Base-by-base conservation (phyloP, 2,329 filamentous ascomycete genomes). In the Rosellinia necatrix region DNA sequence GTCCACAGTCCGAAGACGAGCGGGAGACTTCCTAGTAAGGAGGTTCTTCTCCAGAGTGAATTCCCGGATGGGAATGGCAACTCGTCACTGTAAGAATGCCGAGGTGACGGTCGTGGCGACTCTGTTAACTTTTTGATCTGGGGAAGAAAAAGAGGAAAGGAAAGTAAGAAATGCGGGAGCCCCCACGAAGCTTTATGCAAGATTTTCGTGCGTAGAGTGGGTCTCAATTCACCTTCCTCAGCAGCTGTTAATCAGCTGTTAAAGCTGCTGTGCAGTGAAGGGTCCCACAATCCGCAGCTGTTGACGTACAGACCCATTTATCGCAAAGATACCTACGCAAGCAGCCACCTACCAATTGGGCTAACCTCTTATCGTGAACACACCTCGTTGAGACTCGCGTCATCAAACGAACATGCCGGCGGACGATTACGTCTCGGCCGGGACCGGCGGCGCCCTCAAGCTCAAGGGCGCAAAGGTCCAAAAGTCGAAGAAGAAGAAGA, bases 381-480 rank as follows among this genome's bases (percentile, higher is more conserved):
- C 40, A n/a, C n/a, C 27, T 25, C 25, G 13, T 24, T 32, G 29
- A 10, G n/a, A 49, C 27, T 41, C 38, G 10, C 38, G 24, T 37
- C 24, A 52, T 40, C 27, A 25, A 61, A 50, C 42, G 91, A 58
- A 50, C 41, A 92, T 92, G 89, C 83, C 87, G 21, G 81, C 84
- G 52, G 87, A 90, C 72, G 90, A 96, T 65, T 96, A 96, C 77
- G 74, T 81, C 43, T 76, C 84, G 60, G 74, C 79, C 53, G 81
- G 82, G 58, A 81, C 85, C 55, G 85, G 87, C 67, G 91, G 91
- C 66, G 88, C 88, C 59, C 83, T 97, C 29, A 93, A 91, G 71
- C 82, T 97, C 58, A 97, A 97, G 77, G 91, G 92, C 68, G 82
- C 78, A 59, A 87, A 86, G 67, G 77, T 84, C 25, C 72, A 81